phyloP scores from a whole-genome alignment of 208 protist genomes.

The Crithidia expoeki region DNA sequence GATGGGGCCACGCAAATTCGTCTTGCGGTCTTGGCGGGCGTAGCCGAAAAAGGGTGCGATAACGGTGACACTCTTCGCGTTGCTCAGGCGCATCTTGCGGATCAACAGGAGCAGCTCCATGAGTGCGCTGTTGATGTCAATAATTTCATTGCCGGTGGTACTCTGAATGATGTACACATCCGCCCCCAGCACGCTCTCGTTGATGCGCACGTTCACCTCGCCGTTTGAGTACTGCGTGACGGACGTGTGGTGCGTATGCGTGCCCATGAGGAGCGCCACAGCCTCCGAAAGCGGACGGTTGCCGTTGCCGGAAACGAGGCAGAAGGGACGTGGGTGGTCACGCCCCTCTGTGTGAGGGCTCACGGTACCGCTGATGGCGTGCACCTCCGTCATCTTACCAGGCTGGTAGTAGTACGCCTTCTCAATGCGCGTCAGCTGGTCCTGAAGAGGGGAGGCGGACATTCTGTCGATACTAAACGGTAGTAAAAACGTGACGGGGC shows the following conservation, averaged over 20 bases:
- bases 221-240: slow-evolving; percentile 88
- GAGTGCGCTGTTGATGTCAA: slow-evolving; percentile 95
- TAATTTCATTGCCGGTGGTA: slow-evolving; percentile 89
- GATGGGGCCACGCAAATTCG: slow-evolving; percentile 92
- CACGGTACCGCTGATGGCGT: slow-evolving; percentile 70
- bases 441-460: slow-evolving; percentile 50
- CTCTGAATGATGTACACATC: slow-evolving; percentile 98
- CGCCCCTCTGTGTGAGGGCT: slow-evolving; percentile 40
- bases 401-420: slow-evolving; percentile 84
- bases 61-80: slow-evolving; percentile 88
- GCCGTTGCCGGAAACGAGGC: slow-evolving; percentile 90
- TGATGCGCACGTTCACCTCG: slow-evolving; percentile 93
- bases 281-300: slow-evolving; percentile 90
- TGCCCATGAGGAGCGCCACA: slow-evolving; percentile 81
- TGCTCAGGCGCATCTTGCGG: slow-evolving; percentile 89
- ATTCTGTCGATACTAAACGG: slow-evolving; percentile 17
- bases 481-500: neutral
- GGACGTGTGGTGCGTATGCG: slow-evolving; percentile 73
- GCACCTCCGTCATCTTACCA: slow-evolving; percentile 72
- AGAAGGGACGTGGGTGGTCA: slow-evolving; percentile 41
- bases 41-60: slow-evolving; percentile 97
- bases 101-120: slow-evolving; percentile 96
- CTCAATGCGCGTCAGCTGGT: slow-evolving; percentile 83
- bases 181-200: slow-evolving; percentile 93
- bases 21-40: slow-evolving; percentile 95